These are phyloP conservation scores for Vaccinium macrocarpon DNA, from an alignment of 148 eudicot genomes.

Conservation along the genomic window DNA sequence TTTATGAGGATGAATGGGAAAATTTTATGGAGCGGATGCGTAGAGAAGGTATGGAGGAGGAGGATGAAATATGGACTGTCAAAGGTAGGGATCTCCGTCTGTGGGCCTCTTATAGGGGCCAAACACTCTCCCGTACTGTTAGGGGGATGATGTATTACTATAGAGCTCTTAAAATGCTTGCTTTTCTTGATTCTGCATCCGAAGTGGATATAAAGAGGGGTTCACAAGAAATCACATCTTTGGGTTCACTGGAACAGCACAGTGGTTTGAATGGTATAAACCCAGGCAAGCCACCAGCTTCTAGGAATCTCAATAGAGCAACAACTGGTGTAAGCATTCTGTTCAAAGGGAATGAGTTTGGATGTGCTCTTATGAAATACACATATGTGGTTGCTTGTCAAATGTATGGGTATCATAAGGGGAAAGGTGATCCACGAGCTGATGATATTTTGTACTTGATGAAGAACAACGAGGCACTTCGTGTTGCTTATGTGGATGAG, in stretches of 20 bases:
- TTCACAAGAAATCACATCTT: constrained; percentile 47
- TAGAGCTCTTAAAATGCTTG: constrained; percentile 86
- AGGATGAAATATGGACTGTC: constrained; percentile 50
- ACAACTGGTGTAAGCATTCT: constrained; percentile 57
- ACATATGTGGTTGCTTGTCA: constrained; percentile 91
- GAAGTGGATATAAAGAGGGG: constrained; percentile 72
- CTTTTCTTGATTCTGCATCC: constrained; percentile 87
- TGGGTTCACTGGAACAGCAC: constrained; percentile 40
- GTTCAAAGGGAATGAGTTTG: constrained; percentile 71
- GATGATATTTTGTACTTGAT: constrained; percentile 76
- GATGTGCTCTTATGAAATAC: constrained; percentile 77
- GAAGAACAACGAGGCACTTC: constrained; percentile 91
- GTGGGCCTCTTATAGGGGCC: constrained; percentile 98
- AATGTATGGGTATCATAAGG: constrained; percentile 75
- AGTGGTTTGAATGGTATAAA: constrained; percentile 35
- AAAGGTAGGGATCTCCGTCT: constrained; percentile 73
- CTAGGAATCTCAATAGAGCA: constrained; percentile 49
- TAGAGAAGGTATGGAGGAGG: constrained; percentile 80
- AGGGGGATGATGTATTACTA: constrained; percentile 98
- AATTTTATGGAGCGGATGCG: constrained; percentile 85
- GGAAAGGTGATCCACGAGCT: constrained; percentile 67
- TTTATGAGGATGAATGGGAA: constrained; percentile 87
- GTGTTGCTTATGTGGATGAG: constrained; percentile 96
- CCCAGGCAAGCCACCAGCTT: constrained; percentile 24
- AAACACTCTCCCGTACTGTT: constrained; percentile 90